Evolutionary conservation across 2,329 filamentous ascomycete genomes (phyloP), one percentile per base, ranked within the genome.

Genomic region (Hortaea sp.): DNA sequence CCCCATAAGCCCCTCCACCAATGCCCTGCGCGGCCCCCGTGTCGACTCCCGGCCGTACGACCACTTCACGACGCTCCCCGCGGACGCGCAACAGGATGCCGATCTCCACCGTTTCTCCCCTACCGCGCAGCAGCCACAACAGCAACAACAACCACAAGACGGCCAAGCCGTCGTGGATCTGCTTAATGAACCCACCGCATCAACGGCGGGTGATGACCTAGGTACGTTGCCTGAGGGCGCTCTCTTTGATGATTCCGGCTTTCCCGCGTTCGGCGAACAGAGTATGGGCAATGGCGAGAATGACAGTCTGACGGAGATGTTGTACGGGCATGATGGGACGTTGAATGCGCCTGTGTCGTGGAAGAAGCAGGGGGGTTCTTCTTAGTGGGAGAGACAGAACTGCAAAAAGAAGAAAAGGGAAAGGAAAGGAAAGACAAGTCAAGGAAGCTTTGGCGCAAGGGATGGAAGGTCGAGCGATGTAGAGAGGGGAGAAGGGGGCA

Each of bases 131-230:
- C n/a, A n/a, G 31, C n/a, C 31, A n/a, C 32, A 9, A 9, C n/a
- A n/a, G 3, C 32, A 35, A 35, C 32, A 2, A 35, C 44, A 56
- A 20, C 51, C 52, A n/a, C 41, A 45, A 5, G 63, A 65, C 34
- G 63, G 63, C 6, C 58, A 63, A 43, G 61, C 57, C 3, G 63
- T 65, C 9, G 59, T 63, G 10, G 53, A 61, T 50, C 50, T 64
- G 34, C 52, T 65, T 9, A 59, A 58, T 37, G 46, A 54, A 40
- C 51, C 54, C 3, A 13, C 37, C 7, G 5, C 11, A 7, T 7
- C 37, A 7, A 2, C 7, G 9, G 34, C 28, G 6, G 47, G 43
- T 11, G 45, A 53, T 20, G 52, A 54, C 29, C 45, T 53, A 48
- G 46, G 49, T 52, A 52, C 49, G 51, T 12, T 37, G 30, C 12